phyloP scores from a whole-genome alignment of 1,139 yeast genomes.

The Magnusiomyces suaveolens region DNA sequence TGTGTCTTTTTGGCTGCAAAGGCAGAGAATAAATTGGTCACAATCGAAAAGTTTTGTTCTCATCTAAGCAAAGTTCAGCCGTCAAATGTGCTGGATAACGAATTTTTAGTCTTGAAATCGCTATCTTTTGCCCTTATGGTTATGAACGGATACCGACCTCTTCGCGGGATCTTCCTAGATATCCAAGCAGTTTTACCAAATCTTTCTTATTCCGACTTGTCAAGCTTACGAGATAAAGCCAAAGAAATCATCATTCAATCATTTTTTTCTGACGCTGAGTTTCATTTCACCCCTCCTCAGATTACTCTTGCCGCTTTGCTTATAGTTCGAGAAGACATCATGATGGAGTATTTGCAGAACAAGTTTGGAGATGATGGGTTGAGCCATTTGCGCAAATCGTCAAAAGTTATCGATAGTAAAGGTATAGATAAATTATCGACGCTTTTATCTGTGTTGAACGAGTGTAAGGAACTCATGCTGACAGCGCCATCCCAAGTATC shows the following conservation, averaged over 20 bases:
- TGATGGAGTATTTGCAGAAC: conserved; percentile 53
- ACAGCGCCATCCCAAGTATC: conserved; percentile 18
- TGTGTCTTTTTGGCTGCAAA: conserved; percentile 88
- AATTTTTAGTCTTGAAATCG: conserved; percentile 64
- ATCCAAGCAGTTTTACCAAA: conserved; percentile 52
- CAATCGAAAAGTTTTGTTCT: conserved; percentile 71
- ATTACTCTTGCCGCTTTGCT: conserved; percentile 82
- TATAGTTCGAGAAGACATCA: conserved; percentile 52
- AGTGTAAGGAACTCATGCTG: conserved; percentile 18
- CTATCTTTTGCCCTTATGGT: conserved; percentile 70
- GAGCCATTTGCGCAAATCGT: conserved; percentile 2
- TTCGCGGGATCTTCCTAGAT: conserved; percentile 88
- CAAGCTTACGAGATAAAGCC: conserved; percentile 52
- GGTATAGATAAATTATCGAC: conserved; percentile 9
- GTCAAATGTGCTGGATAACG: conserved; percentile 63
- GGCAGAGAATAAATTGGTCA: conserved; percentile 80
- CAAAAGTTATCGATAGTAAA: conserved; percentile 10
- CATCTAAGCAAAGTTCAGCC: conserved; percentile 53
- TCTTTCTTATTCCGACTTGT: conserved; percentile 20
- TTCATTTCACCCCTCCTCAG: conserved; percentile 85
- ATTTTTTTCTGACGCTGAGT: conserved; percentile 63
- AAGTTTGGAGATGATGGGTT: conserved; percentile 34
- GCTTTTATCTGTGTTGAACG: conserved; percentile 19
- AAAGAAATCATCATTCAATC: conserved; percentile 55
- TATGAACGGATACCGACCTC: conserved; percentile 79